These are phyloP conservation scores for Phytopythium boreale DNA, from an alignment of 352 stramenopile genomes.

Conservation along the genomic window DNA sequence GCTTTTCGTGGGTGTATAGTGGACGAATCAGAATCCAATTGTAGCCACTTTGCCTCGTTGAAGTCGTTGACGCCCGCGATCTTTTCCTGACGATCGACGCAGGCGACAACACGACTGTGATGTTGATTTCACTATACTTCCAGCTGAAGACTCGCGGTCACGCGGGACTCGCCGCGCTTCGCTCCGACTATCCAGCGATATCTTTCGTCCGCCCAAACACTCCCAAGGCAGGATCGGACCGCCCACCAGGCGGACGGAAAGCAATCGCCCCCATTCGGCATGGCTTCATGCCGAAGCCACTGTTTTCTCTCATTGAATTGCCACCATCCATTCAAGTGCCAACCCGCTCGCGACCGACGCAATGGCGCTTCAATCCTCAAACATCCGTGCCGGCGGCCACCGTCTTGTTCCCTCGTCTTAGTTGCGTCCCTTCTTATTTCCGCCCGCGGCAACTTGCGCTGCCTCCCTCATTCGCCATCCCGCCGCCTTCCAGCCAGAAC, in stretches of 20 bases:
- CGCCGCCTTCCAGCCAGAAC: not conserved
- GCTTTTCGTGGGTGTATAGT: not conserved
- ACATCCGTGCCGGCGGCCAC: not conserved
- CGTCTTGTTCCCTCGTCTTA: not conserved
- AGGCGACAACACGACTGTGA: not conserved
- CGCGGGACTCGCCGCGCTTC: not conserved
- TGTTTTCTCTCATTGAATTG: not conserved
- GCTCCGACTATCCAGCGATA: not conserved
- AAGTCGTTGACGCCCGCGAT: not conserved
- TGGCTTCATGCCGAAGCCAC: not conserved
- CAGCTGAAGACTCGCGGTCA: not conserved
- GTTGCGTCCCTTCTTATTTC: not conserved
- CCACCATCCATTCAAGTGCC: not conserved
- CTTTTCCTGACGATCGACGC: not conserved
- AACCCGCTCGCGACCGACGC: no score
- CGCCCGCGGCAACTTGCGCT: not conserved
- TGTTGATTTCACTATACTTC: not conserved
- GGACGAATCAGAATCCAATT: slow-evolving; percentile 3
- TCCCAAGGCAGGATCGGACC: not conserved
- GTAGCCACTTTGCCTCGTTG: not conserved
- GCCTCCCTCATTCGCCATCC: not conserved
- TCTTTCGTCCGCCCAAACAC: no score
- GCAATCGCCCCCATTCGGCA: not conserved
- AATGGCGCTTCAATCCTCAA: not conserved
- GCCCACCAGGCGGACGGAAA: not conserved